A percentile compares a stretch with the other conserved stretches of the same genome.
These are phyloP conservation scores for Microthlaspi erraticum DNA, from an alignment of 345 rosid genomes.

Conservation along the genomic window DNA sequence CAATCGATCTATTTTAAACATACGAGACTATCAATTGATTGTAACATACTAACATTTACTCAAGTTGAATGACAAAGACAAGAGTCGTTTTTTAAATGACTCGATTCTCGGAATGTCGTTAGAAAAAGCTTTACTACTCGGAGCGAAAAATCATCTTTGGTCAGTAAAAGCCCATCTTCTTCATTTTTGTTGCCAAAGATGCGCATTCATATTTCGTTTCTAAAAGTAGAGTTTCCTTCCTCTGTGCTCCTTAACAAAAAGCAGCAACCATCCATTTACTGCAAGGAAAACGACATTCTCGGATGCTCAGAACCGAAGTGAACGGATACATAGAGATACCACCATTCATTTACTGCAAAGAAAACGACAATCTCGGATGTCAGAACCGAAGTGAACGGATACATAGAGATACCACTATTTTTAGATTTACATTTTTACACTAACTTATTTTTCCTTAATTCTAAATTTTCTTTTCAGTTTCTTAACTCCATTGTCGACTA, in stretches of 20 bases:
- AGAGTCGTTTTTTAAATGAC: background rate
- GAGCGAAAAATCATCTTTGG: too few species aligned
- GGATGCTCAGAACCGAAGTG: constrained; percentile 6
- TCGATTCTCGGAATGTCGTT: background rate
- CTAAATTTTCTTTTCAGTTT: constrained; percentile 3
- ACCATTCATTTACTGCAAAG: constrained; percentile 5
- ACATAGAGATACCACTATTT: constrained; percentile 15
- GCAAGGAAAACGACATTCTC: constrained; percentile 19
- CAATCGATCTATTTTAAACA: too few species aligned
- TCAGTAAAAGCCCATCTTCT: background rate
- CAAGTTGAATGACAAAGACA: background rate
- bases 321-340: background rate
- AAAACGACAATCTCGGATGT: constrained; percentile 12
- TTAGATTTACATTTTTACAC: constrained; percentile 15
- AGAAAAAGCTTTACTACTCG: background rate
- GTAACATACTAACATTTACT: background rate
- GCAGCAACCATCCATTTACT: constrained; percentile 1
- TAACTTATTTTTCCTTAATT: background rate
- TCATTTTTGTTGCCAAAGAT: background rate
- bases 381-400: constrained; percentile 1
- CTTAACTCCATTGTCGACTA: constrained; percentile 13
- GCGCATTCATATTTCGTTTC: background rate
- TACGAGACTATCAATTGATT: background rate
- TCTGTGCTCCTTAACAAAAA: background rate
- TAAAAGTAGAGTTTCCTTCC: background rate